phyloP scores from a whole-genome alignment of 139 green algal species.

The Chlorella sorokiniana region DNA sequence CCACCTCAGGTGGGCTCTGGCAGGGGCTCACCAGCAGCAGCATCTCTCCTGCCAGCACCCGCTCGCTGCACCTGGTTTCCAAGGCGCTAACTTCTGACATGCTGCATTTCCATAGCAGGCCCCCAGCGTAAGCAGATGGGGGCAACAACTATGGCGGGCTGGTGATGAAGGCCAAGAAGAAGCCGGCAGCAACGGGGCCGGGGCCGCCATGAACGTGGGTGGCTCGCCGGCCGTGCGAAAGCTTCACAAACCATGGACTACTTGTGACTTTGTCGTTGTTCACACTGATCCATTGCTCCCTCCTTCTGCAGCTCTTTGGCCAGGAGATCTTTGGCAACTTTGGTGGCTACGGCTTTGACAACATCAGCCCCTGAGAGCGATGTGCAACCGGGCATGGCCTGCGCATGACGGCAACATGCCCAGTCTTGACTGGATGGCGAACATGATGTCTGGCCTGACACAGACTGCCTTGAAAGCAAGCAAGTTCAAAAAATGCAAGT shows the following conservation, averaged over 20 bases:
- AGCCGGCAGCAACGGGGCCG: background rate
- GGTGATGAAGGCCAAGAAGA: background rate
- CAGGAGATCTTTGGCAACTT: background rate
- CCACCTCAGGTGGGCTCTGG: background rate
- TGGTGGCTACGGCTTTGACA: conserved; percentile 1
- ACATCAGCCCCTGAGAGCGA: background rate
- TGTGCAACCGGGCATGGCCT: too few relatives aligned
- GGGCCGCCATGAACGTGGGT: background rate
- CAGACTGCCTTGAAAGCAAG: too few relatives aligned
- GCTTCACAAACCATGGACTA: too few relatives aligned
- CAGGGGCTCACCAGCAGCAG: too few relatives aligned
- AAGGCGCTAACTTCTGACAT: too few relatives aligned
- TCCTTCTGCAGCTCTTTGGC: background rate
- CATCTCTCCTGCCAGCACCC: too few relatives aligned
- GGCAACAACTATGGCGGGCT: background rate
- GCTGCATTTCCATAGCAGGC: background rate
- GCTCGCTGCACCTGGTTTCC: too few relatives aligned
- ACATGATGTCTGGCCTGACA: too few relatives aligned
- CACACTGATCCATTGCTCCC: background rate
- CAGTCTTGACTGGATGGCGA: too few relatives aligned
- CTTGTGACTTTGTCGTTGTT: background rate
- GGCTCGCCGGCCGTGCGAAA: too few relatives aligned
- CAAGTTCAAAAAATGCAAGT: too few relatives aligned
- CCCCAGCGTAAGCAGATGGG: background rate
- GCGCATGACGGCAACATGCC: too few relatives aligned